These are phyloP conservation scores for Candolleomyces aberdarensis DNA, from an alignment of 768 basidiomycete species.

Conservation along the genomic window DNA sequence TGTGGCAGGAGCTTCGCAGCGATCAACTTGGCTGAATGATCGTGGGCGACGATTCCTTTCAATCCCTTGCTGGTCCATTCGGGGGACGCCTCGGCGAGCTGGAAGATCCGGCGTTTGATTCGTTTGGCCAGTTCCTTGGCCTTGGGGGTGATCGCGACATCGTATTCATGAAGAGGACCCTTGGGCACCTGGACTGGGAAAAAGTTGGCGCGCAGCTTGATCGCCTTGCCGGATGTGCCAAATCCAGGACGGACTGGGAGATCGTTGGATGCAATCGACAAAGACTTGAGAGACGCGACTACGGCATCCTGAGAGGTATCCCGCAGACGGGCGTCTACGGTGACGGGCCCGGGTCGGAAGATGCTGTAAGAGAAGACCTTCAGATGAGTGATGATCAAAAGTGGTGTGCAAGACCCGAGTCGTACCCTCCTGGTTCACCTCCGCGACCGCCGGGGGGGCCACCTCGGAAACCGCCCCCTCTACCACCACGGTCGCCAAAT, in stretches of 20 bases:
- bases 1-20: constrained; percentile 43
- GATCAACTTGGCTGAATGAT: constrained; percentile 50
- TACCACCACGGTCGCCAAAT: not conserved
- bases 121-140: constrained; percentile 47
- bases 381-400: not conserved
- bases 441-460: not conserved
- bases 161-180: constrained; percentile 56
- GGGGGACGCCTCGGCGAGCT: constrained; percentile 52
- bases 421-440: not conserved
- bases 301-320: constrained; percentile 41
- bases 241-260: constrained; percentile 60
- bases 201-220: constrained; percentile 64
- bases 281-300: constrained; percentile 30
- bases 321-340: constrained; percentile 39
- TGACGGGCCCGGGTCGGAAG: constrained; percentile 35
- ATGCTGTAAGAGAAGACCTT: constrained; percentile 27
- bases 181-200: constrained; percentile 56
- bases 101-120: constrained; percentile 57
- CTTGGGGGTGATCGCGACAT: constrained; percentile 52
- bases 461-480: not conserved
- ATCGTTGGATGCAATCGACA: constrained; percentile 31
- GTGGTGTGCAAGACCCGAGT: not conserved
- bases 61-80: constrained; percentile 52
- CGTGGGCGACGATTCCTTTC: constrained; percentile 51
- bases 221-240: constrained; percentile 45